Percentiles rank a stretch among this genome's conserved stretches.
These are phyloP conservation scores for Cerioporus squamosus DNA, from an alignment of 1,284 basidiomycete genomes.

Conservation along the genomic window DNA sequence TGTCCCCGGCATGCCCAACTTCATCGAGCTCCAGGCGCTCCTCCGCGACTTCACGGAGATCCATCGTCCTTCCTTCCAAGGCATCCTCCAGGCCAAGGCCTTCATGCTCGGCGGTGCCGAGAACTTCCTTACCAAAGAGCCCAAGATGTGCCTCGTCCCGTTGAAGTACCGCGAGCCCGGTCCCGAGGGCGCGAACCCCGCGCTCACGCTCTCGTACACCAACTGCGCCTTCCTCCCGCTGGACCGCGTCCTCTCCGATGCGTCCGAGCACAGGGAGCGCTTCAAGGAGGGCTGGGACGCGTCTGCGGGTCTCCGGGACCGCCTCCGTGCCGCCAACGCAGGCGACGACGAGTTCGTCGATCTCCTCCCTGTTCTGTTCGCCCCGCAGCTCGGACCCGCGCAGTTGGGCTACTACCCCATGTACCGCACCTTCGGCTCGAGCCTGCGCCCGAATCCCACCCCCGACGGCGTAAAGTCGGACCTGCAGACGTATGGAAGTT, in stretches of 20 bases:
- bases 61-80: slow-evolving; percentile 5
- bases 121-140: neutral
- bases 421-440: neutral
- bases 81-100: slow-evolving; percentile 6
- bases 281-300: slow-evolving; percentile 1
- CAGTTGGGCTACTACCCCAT: slow-evolving; percentile 1
- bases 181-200: too few species aligned
- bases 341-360: slow-evolving; percentile 7
- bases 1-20: neutral
- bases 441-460: neutral
- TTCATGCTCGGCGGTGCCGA: neutral
- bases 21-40: slow-evolving; percentile 1
- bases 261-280: neutral
- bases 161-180: slow-evolving; percentile 1
- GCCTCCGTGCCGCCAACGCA: neutral
- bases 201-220: too few species aligned
- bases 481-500: slow-evolving; percentile 1
- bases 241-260: slow-evolving; percentile 2
- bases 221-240: slow-evolving; percentile 10
- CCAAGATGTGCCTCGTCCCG: slow-evolving; percentile 7
- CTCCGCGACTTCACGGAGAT: slow-evolving; percentile 8
- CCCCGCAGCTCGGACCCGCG: neutral
- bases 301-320: slow-evolving; percentile 1
- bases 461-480: neutral
- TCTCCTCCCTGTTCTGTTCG: slow-evolving; percentile 4